Conservation (phyloP, 441 rosid genomes). For the Eruca vesicaria region DNA sequence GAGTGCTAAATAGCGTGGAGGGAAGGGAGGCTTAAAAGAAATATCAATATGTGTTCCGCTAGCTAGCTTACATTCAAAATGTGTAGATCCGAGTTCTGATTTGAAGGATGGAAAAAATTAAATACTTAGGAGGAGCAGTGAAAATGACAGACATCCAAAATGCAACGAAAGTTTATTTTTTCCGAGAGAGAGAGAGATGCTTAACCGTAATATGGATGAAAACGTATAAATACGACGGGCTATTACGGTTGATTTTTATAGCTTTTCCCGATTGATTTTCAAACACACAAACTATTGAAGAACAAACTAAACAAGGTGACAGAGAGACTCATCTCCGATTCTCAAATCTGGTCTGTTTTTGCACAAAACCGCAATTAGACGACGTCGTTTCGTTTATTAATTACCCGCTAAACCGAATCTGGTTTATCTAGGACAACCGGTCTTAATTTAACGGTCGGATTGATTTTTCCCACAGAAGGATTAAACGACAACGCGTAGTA, state of each 20-base stretch:
- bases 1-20: neutral
- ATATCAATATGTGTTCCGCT: neutral
- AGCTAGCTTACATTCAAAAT: constrained; percentile 61
- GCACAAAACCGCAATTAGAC: neutral
- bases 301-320: neutral
- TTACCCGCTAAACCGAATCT: neutral
- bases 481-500: neutral
- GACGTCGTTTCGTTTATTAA: neutral
- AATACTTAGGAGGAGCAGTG: neutral
- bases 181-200: neutral
- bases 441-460: neutral
- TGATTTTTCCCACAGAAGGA: neutral
- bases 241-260: too few relatives aligned
- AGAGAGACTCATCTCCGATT: neutral
- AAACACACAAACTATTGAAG: neutral
- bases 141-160: neutral
- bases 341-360: constrained; percentile 14
- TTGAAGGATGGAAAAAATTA: constrained; percentile 37
- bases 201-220: too few relatives aligned
- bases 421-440: constrained; percentile 1
- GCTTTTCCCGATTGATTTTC: too few relatives aligned
- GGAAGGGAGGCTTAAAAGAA: neutral
- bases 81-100: constrained; percentile 47
- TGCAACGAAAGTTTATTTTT: neutral
- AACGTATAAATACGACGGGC: too few relatives aligned